Conservation (phyloP, 1,284 basidiomycete genomes). For the Marasmius oreades region DNA sequence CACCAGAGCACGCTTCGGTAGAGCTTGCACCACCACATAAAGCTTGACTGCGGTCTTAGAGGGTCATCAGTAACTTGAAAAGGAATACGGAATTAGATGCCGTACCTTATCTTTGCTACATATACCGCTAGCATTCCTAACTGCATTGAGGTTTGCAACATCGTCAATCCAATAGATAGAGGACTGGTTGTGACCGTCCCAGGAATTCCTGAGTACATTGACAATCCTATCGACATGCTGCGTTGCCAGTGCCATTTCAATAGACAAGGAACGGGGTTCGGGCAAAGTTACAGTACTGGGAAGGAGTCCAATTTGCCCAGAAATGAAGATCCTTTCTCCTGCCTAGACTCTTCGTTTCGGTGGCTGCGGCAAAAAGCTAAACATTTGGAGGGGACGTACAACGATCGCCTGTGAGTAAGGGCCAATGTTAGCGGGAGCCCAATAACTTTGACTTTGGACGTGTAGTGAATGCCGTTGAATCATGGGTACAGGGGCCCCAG, state of each 20-base stretch:
- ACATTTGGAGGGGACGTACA: constrained; percentile 40
- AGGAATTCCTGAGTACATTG: constrained; percentile 54
- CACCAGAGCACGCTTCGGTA: constrained; percentile 75
- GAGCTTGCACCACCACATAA: constrained; percentile 63
- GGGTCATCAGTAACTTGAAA: not conserved
- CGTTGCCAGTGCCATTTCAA: constrained; percentile 71
- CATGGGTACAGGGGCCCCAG: constrained; percentile 7
- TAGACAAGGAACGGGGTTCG: constrained; percentile 47
- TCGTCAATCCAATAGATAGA: constrained; percentile 64
- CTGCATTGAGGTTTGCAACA: constrained; percentile 34
- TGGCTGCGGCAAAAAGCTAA: constrained; percentile 1
- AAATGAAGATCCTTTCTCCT: constrained; percentile 76
- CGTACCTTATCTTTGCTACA: constrained; percentile 22
- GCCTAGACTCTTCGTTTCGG: constrained; percentile 39
- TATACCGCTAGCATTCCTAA: constrained; percentile 40
- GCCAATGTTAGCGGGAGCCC: constrained; percentile 99
- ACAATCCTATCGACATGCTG: constrained; percentile 81
- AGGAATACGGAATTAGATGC: not conserved
- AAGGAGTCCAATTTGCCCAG: constrained; percentile 92
- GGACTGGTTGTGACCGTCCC: constrained; percentile 59
- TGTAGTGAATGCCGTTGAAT: constrained; percentile 74
- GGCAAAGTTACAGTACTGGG: constrained; percentile 75
- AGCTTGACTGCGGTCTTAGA: constrained; percentile 44
- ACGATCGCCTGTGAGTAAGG: constrained; percentile 94
- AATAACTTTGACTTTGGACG: constrained; percentile 94